Conservation (phyloP, 768 basidiomycete species). For the Hygrocybe coccinea region DNA sequence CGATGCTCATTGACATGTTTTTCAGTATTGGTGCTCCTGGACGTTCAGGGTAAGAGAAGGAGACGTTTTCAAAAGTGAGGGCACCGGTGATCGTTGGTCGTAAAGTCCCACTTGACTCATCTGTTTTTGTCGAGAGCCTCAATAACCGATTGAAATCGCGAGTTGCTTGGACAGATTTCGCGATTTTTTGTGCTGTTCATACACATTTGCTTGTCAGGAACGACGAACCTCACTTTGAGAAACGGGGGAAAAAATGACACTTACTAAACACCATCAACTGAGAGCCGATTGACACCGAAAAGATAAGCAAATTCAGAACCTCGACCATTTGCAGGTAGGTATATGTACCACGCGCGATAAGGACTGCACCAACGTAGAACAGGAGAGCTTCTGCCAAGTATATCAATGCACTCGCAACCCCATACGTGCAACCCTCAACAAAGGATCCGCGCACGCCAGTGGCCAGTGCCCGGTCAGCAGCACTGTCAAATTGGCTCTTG, state of each 20-base stretch:
- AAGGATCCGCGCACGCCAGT: conserved; percentile 80
- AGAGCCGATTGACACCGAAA: conserved; percentile 87
- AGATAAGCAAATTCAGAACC: conserved; percentile 86
- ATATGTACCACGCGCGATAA: conserved; percentile 77
- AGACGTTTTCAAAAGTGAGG: conserved; percentile 66
- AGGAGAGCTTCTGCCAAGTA: conserved; percentile 87
- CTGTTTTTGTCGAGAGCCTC: conserved; percentile 53
- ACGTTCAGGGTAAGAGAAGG: conserved; percentile 81
- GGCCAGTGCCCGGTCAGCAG: conserved; percentile 53
- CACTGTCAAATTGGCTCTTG: conserved; percentile 58
- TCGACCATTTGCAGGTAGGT: conserved; percentile 86
- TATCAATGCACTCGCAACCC: conserved; percentile 75
- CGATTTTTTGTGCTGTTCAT: conserved; percentile 60
- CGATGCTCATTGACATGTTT: conserved; percentile 59
- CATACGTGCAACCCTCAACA: conserved; percentile 81
- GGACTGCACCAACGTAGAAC: conserved; percentile 86
- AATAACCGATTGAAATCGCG: conserved; percentile 71
- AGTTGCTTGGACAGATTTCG: conserved; percentile 84
- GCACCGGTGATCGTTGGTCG: conserved; percentile 62
- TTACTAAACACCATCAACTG: conserved; percentile 89
- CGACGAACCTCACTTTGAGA: neutral
- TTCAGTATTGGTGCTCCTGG: conserved; percentile 70
- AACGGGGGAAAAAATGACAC: conserved; percentile 37
- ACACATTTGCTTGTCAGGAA: conserved; percentile 2
- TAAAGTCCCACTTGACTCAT: conserved; percentile 67